These are phyloP conservation scores for Otatea glauca DNA, from an alignment of 176 grass and related monocot genomes.

Conservation along the genomic window DNA sequence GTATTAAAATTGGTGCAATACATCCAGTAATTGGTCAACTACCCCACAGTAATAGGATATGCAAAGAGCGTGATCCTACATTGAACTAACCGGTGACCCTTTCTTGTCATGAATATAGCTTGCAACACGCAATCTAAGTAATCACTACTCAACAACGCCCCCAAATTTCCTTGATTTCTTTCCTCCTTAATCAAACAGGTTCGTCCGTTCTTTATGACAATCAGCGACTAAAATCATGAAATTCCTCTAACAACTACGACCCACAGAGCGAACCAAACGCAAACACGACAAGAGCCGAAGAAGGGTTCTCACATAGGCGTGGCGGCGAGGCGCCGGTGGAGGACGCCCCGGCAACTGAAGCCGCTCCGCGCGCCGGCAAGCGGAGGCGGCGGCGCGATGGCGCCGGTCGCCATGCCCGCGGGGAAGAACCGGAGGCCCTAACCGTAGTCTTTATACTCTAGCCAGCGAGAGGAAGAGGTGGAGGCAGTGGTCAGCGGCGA, in stretches of 20 bases:
- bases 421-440: background rate
- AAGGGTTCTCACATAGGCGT: conserved; percentile 51
- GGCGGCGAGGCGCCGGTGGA: conserved; percentile 45
- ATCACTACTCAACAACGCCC: background rate
- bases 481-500: background rate
- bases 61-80: background rate
- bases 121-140: background rate
- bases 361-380: conserved; percentile 23
- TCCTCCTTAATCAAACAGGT: background rate
- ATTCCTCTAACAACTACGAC: background rate
- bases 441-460: background rate
- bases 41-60: background rate
- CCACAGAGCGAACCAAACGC: background rate
- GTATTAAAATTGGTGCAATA: background rate
- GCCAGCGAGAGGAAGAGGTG: background rate
- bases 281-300: background rate
- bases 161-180: background rate
- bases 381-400: conserved; percentile 38
- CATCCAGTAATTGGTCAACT: background rate
- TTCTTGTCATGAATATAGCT: background rate
- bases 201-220: background rate
- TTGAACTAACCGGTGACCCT: conserved; percentile 6
- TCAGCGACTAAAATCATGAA: background rate
- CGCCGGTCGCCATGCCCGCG: conserved; percentile 43
- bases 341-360: conserved; percentile 15